Evolutionary conservation across 495 filamentous ascomycete species (phyloP), one percentile per base, ranked within the genome.

Genomic region (Podospora comata): DNA sequence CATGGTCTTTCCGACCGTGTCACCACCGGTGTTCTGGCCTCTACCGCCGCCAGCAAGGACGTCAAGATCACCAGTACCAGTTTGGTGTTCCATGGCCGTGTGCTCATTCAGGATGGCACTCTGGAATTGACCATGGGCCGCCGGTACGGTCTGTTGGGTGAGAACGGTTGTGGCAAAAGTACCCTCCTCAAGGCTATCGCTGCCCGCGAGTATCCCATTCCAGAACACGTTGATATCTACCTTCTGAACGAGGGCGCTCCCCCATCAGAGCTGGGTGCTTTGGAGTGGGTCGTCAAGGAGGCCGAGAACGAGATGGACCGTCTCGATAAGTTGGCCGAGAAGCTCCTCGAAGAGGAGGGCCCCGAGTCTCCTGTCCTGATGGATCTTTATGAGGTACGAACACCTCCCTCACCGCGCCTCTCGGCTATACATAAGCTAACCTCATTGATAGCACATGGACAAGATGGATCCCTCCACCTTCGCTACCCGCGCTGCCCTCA

Each of bases 401-500:
- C 7, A 56, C 34, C 30, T 53, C 0, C 16, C 28, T 34, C 58
- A 20, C 55, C 2, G 23, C 13, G 7, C 62, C 39, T 19, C 3
- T 57, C 3, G 11, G 5, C 23, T 9, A n/a, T 32, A 26, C 19
- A 18, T 18, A 18, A 20, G 53, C 71, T 72, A 74, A 80, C 69
- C 39, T 0, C 26, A 19, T n/a, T 5, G 19, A 68, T 65, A 97
- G 94, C 93, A 93, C 79, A 97, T 98, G 86, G 95, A 99, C 82
- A 90, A 88, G 80, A 97, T 99, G 96, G 95, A 99, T 73, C 96
- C 95, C 58, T 96, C 94, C n/a, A 99, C 95, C n/a, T 99, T 99
- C 81, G 85, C 92, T 74, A 96, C 94, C 62, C 94, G 95, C 77
- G 95, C 95, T 53, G 96, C 94, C 28, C 88, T 97, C 70, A 99